Base-by-base conservation (phyloP, 2,329 filamentous ascomycete genomes). In the Pseudogymnoascus sp. region DNA sequence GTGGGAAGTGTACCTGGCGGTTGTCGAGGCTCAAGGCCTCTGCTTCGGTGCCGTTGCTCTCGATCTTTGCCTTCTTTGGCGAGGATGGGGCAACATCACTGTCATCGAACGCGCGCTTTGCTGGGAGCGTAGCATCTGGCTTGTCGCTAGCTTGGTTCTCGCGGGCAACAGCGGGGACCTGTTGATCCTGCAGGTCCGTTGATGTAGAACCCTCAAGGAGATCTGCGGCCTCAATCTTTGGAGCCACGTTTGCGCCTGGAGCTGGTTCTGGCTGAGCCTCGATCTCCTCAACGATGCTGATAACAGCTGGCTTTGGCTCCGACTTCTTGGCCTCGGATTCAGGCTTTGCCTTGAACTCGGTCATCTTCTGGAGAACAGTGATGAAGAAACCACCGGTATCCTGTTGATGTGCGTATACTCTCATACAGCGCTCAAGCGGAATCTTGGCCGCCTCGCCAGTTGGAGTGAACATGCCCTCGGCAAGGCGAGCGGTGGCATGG, bases 301-400 rank as follows among this genome's bases (percentile, higher is more conserved):
- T 70, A 59, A 70, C 69, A 62, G 66, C 73, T 63, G 65, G 72
- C 71, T 74, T 80, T 64, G 68, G 68, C 65, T 79, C 80, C n/a
- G 73, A 73, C 64, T 77, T 77, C 71, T 82, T 83, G 62, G 77
- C 73, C 63, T 82, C 79, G 4, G 83, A 82, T 75, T 95, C 90
- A 21, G 87, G 87, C 75, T 84, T 89, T 7, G 87, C 88, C 73
- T 84, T 89, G 74, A 96, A 92, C 68, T 97, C 95, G 26, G 85
- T 83, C 74, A 88, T 88, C 82, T 99, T 99, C 79, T 97, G 90
- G 17, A 99, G 78, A 0, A 97, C 93, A 0, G 92, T 89, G 73
- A 99, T 97, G 79, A 99, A 99, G 82, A 99, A 99, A 21, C 89
- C 93, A 63, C 95, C 95, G 2, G 95, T 99, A 71, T 99, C 92